Percentiles rank a stretch among this genome's conserved stretches.
These are phyloP conservation scores for Poteriospumella lacustris DNA, from an alignment of 108 stramenopile genomes.

Conservation along the genomic window DNA sequence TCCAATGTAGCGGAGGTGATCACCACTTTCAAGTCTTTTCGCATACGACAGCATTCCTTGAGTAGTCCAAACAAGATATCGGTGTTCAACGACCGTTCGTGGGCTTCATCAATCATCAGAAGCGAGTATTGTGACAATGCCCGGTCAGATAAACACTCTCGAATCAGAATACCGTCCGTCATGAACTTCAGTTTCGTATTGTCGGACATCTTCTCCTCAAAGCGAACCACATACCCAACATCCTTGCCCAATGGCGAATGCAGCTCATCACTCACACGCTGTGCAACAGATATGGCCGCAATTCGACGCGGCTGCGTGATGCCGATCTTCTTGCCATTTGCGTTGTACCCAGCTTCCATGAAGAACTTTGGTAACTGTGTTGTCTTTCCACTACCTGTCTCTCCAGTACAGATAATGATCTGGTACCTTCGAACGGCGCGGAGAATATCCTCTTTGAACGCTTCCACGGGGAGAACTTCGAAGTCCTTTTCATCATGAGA, in stretches of 20 bases:
- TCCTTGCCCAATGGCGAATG: no score
- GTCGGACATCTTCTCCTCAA: background rate
- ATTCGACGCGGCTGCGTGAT: conserved; percentile 90
- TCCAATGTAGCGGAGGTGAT: no score
- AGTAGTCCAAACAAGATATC: conserved; percentile 44
- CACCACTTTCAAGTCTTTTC: no score
- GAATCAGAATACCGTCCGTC: background rate
- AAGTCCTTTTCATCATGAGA: no score
- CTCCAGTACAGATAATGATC: conserved; percentile 46
- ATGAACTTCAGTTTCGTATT: background rate
- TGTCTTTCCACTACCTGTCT: conserved; percentile 46
- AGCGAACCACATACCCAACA: conserved; percentile 46
- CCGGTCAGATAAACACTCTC: background rate
- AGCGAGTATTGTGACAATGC: no score
- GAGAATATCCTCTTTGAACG: no score
- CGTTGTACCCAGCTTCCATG: no score
- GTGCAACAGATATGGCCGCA: conserved; percentile 82
- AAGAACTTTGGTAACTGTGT: conserved; percentile 49
- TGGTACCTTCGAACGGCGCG: conserved; percentile 35
- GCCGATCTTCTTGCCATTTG: no score
- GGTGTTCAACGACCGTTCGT: conserved; percentile 46
- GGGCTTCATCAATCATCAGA: conserved; percentile 50
- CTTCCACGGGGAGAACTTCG: no score
- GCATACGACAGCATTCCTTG: no score
- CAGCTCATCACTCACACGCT: conserved; percentile 79